Evolutionary conservation across 2,329 filamentous ascomycete species (phyloP).

Genomic region (Calonectria pteridis): DNA sequence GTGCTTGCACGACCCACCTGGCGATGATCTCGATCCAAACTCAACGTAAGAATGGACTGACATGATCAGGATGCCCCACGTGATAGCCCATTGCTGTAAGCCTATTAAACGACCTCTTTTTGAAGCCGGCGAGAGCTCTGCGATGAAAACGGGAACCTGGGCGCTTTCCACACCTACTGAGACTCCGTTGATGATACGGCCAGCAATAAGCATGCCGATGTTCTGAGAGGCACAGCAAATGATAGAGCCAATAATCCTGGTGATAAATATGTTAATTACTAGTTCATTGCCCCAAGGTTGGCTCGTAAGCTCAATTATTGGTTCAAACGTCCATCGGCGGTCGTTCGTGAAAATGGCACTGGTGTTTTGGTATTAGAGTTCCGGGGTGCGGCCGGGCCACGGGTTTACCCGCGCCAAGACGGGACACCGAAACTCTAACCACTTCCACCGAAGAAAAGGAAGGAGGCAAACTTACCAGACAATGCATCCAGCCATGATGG

Average conservation of each 20-base stretch:
- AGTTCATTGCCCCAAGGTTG: background rate
- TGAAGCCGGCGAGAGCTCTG: conserved; percentile 68
- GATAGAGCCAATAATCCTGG: conserved; percentile 62
- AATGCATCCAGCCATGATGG: conserved; percentile 63
- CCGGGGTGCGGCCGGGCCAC: background rate
- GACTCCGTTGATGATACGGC: conserved; percentile 71
- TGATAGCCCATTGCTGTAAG: conserved; percentile 78
- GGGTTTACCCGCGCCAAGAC: background rate
- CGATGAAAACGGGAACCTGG: conserved; percentile 75
- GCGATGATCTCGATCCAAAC: no score
- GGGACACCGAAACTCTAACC: background rate
- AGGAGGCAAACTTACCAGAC: conserved; percentile 58
- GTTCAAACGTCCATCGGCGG: background rate
- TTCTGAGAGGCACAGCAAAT: conserved; percentile 59
- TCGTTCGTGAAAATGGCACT: background rate
- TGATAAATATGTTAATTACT: background rate
- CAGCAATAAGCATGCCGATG: conserved; percentile 57
- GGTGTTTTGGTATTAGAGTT: background rate
- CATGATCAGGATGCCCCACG: conserved; percentile 65
- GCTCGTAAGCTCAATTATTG: background rate
- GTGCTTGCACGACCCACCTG: conserved; percentile 45
- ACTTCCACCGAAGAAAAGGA: background rate
- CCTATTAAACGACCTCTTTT: conserved; percentile 73
- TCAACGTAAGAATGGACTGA: no score
- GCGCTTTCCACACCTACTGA: conserved; percentile 72